These are phyloP conservation scores for Fusarium verrucosum DNA, from an alignment of 2,329 filamentous ascomycete species.

Conservation along the genomic window DNA sequence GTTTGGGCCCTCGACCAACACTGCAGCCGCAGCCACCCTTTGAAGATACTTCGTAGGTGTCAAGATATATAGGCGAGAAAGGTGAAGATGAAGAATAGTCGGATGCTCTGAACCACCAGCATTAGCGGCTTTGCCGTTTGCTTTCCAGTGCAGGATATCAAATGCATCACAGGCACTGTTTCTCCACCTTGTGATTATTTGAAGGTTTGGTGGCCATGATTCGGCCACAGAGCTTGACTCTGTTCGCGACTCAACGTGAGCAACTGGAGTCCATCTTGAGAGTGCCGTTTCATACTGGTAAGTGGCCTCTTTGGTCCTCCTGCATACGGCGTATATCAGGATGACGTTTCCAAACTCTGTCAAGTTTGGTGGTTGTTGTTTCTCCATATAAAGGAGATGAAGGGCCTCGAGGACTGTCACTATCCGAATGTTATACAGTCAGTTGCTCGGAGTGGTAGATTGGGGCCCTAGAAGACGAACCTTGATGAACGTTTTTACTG, in stretches of 20 bases:
- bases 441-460: not conserved
- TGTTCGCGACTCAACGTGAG: conserved; percentile 18
- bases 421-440: not conserved
- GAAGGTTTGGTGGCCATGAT: conserved; percentile 24
- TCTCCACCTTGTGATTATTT: conserved; percentile 31
- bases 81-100: conserved; percentile 33
- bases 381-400: conserved; percentile 31
- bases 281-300: conserved; percentile 17
- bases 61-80: conserved; percentile 28
- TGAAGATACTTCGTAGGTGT: conserved; percentile 28
- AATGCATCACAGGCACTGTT: conserved; percentile 34
- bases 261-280: conserved; percentile 28
- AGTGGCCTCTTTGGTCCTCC: conserved; percentile 19
- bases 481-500: not conserved
- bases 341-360: conserved; percentile 26
- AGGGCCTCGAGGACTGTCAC: conserved; percentile 23
- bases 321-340: conserved; percentile 25
- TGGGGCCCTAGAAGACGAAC: not conserved
- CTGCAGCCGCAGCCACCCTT: conserved; percentile 2
- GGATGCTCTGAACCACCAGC: conserved; percentile 33
- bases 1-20: not conserved
- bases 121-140: conserved; percentile 26
- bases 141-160: conserved; percentile 35
- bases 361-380: conserved; percentile 22
- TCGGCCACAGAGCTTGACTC: not conserved